Evolutionary conservation across 805 yeast genomes (phyloP).

Genomic region (Kluyveromyces wickerhamii): DNA sequence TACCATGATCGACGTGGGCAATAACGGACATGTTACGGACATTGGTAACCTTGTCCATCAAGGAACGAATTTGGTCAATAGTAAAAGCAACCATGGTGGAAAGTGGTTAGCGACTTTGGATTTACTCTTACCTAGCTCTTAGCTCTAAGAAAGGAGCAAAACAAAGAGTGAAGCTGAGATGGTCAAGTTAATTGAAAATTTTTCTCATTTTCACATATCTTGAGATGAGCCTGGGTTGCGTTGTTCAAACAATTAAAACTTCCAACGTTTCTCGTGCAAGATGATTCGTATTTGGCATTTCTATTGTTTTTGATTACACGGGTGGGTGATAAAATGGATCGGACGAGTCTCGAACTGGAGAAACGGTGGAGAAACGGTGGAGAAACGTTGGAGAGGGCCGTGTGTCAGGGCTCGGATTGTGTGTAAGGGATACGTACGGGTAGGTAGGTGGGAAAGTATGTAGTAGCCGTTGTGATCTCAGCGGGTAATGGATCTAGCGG

Average conservation of each 20-base stretch:
- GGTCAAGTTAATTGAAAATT: not conserved
- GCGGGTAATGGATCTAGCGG: not conserved
- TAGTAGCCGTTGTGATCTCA: too few relatives aligned
- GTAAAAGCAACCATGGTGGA: constrained; percentile 41
- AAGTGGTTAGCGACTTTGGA: constrained; percentile 12
- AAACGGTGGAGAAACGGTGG: too few relatives aligned
- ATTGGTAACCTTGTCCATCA: constrained; percentile 99
- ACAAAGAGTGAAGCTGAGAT: not conserved
- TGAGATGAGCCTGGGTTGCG: constrained; percentile 1
- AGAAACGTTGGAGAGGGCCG: too few relatives aligned
- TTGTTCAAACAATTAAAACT: not conserved
- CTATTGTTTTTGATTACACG: too few relatives aligned
- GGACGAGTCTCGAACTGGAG: too few relatives aligned
- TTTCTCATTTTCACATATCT: not conserved
- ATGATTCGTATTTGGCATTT: too few relatives aligned
- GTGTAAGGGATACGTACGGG: too few relatives aligned
- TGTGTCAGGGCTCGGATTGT: too few relatives aligned
- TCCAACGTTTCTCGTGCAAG: not conserved
- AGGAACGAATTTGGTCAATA: constrained; percentile 90
- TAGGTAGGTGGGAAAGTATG: too few relatives aligned
- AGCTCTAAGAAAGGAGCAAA: not conserved
- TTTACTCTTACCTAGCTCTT: too few relatives aligned
- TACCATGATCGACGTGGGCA: constrained; percentile 99
- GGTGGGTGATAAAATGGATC: too few relatives aligned
- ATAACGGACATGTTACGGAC: constrained; percentile 99